Evolutionary conservation across 2,329 filamentous ascomycete species (phyloP).

Genomic region (Neopestalotiopsis rosae): DNA sequence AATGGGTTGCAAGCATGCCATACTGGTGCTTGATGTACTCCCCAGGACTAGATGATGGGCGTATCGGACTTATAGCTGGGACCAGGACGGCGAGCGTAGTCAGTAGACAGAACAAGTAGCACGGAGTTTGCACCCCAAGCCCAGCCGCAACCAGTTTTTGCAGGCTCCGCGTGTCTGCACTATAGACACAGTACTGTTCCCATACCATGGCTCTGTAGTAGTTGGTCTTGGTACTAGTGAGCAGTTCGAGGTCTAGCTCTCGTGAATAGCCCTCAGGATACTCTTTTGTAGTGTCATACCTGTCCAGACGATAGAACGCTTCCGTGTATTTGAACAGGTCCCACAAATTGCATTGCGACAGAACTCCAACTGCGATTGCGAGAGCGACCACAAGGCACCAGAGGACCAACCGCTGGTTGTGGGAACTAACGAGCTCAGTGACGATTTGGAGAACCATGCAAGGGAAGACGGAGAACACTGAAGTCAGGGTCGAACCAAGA

Average conservation of each 20-base stretch:
- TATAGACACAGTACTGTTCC: not conserved
- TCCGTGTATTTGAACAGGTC: not conserved
- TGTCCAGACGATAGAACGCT: not conserved
- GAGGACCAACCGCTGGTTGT: not conserved
- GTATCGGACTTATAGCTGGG: not conserved
- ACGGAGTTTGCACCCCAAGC: not conserved
- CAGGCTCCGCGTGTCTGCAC: not conserved
- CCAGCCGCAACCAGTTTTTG: not conserved
- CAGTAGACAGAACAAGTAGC: not conserved
- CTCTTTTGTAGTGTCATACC: not conserved
- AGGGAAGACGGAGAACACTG: no score
- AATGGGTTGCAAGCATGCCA: not conserved
- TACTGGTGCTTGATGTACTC: not conserved
- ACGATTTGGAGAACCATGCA: no score
- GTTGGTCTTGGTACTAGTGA: no score
- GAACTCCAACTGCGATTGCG: not conserved
- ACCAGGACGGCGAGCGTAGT: not conserved
- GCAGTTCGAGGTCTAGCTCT: no score
- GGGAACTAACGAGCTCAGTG: not conserved
- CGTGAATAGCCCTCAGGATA: not conserved
- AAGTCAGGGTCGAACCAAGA: no score
- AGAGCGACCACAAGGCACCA: not conserved
- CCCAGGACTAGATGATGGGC: not conserved
- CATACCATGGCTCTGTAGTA: not conserved
- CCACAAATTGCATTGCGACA: not conserved